Percentiles rank a stretch among this genome's conserved stretches.
phyloP scores from a whole-genome alignment of 805 yeast species.

The Kregervanrija pseudodelftensis region DNA sequence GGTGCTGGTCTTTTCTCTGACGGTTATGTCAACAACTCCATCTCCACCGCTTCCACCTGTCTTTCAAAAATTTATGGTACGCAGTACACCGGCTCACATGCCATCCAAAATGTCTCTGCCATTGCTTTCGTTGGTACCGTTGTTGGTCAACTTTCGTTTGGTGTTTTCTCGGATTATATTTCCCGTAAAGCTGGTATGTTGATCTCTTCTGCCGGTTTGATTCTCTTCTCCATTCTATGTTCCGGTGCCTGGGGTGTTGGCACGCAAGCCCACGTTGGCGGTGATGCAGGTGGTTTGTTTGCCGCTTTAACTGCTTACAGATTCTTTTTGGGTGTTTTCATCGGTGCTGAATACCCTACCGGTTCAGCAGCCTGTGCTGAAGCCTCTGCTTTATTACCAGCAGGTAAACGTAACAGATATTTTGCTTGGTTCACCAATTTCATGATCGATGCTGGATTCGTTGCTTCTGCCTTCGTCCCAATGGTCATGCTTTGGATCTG shows the following conservation, averaged over 20 bases:
- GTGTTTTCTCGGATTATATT: constrained; percentile 69
- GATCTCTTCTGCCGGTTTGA: constrained; percentile 65
- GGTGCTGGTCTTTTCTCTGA: constrained; percentile 94
- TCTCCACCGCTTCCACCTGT: constrained; percentile 70
- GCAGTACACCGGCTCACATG: constrained; percentile 54
- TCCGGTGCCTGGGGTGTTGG: constrained; percentile 85
- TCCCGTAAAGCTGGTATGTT: constrained; percentile 84
- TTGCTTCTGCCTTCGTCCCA: constrained; percentile 77
- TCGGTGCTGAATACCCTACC: constrained; percentile 94
- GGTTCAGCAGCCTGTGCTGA: constrained; percentile 93
- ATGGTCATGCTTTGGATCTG: constrained; percentile 82
- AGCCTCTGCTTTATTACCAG: constrained; percentile 69
- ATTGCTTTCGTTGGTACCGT: constrained; percentile 92
- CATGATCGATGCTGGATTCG: constrained; percentile 86
- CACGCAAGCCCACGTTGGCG: constrained; percentile 27
- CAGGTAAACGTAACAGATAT: constrained; percentile 84
- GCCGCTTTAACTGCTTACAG: constrained; percentile 79
- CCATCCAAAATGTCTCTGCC: constrained; percentile 74
- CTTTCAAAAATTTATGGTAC: constrained; percentile 58
- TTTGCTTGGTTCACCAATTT: constrained; percentile 83
- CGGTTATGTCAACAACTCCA: constrained; percentile 85
- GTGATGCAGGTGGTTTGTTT: constrained; percentile 67
- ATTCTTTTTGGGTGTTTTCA: constrained; percentile 82
- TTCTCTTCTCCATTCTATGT: constrained; percentile 69
- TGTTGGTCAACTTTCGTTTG: constrained; percentile 76